These are phyloP conservation scores for Osmanthus fragrans DNA, from an alignment of 257 asterid species.

Conservation along the genomic window DNA sequence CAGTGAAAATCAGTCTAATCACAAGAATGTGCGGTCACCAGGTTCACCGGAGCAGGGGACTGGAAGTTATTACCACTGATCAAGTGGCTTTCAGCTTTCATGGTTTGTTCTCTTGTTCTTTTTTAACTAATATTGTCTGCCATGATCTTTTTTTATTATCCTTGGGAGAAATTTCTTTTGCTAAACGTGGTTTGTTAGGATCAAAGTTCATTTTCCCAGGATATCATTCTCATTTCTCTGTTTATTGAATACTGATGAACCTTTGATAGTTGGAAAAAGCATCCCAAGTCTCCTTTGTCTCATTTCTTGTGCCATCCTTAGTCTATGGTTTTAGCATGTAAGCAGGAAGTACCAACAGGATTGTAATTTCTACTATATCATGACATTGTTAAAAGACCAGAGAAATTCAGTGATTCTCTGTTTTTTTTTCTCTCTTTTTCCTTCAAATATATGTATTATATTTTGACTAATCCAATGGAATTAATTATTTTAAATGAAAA, in stretches of 20 bases:
- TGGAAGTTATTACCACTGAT: conserved; percentile 36
- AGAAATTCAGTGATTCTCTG: neutral
- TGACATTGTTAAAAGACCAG: neutral
- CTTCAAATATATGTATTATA: neutral
- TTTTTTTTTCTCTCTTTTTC: too few relatives aligned
- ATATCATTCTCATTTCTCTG: conserved; percentile 30
- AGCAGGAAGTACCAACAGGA: conserved; percentile 24
- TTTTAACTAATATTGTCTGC: conserved; percentile 7
- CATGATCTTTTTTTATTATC: conserved; percentile 16
- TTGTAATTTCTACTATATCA: conserved; percentile 8
- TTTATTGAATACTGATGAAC: conserved; percentile 8
- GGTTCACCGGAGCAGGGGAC: conserved; percentile 28
- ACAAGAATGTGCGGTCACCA: conserved; percentile 14
- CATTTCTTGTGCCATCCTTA: neutral
- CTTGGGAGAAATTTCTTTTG: conserved; percentile 12
- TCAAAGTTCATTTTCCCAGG: conserved; percentile 50
- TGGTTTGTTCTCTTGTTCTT: conserved; percentile 30
- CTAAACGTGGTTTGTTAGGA: conserved; percentile 29
- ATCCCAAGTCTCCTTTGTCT: conserved; percentile 18
- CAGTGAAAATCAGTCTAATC: conserved; percentile 38
- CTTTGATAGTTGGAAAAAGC: neutral
- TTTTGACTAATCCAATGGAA: neutral
- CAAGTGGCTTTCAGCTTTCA: conserved; percentile 20
- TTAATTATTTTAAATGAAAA: too few relatives aligned
- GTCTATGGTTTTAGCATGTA: conserved; percentile 19